Evolutionary conservation across 768 basidiomycete genomes (phyloP).

Genomic region (Lactifluus subvellereus): DNA sequence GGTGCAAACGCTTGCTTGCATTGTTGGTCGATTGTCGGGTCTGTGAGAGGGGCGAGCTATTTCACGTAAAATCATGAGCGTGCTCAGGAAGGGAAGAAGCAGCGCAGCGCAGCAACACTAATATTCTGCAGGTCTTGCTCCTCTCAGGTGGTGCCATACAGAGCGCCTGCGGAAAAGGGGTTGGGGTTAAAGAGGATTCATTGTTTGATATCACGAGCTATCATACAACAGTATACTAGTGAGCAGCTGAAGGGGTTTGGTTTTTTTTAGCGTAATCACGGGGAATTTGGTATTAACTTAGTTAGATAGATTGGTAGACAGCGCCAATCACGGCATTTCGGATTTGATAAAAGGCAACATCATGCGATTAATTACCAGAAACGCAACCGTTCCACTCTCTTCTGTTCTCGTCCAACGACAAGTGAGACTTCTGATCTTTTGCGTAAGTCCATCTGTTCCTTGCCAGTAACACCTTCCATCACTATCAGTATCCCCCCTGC

Average conservation of each 20-base stretch:
- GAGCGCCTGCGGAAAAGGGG: not conserved
- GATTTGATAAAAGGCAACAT: not conserved
- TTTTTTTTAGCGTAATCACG: not conserved
- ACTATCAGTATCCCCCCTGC: not conserved
- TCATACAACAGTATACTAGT: not conserved
- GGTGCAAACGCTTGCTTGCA: not conserved
- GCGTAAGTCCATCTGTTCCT: too few species aligned
- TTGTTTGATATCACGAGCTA: not conserved
- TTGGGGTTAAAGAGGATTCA: not conserved
- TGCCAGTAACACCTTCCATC: not conserved
- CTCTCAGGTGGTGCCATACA: not conserved
- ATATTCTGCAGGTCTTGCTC: not conserved
- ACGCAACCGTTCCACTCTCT: not conserved
- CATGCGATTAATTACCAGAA: too few species aligned
- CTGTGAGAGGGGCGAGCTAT: not conserved
- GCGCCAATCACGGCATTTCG: slow-evolving; percentile 11
- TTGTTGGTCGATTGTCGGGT: too few species aligned
- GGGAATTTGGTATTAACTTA: not conserved
- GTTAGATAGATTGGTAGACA: not conserved
- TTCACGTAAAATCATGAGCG: not conserved
- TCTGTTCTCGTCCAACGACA: not conserved
- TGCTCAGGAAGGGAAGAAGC: not conserved
- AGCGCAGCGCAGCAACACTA: not conserved
- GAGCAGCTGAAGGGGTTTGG: too few species aligned
- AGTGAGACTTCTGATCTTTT: not conserved